Percentiles rank a stretch among this genome's conserved stretches.
phyloP scores from a whole-genome alignment of 2,329 filamentous ascomycete genomes.

The Fusarium heterosporum region DNA sequence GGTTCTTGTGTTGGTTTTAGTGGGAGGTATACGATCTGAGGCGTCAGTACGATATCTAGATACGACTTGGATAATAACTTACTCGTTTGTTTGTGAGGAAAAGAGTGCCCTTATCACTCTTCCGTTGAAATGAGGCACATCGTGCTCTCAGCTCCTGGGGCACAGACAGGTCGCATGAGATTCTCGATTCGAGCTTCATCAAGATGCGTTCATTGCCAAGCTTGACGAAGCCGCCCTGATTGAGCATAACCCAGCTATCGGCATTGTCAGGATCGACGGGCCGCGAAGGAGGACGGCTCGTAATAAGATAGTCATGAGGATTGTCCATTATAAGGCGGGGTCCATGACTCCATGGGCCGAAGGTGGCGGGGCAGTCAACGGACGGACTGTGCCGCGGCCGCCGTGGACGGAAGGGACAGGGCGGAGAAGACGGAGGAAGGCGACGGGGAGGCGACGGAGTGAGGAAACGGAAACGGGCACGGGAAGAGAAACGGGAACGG shows the following conservation, averaged over 20 bases:
- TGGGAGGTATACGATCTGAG: conserved; percentile 88
- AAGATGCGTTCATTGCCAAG: conserved; percentile 86
- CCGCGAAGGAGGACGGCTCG: conserved; percentile 50
- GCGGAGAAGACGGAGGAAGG: conserved; percentile 32
- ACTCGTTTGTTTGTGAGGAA: conserved; percentile 90
- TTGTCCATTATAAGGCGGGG: conserved; percentile 55
- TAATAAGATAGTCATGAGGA: conserved; percentile 57
- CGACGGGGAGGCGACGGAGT: conserved; percentile 32
- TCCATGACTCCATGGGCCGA: conserved; percentile 52
- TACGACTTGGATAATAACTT: conserved; percentile 49
- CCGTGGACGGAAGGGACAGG: conserved; percentile 37
- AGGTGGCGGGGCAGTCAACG: conserved; percentile 46
- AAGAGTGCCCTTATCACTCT: conserved; percentile 79
- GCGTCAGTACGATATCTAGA: conserved; percentile 13
- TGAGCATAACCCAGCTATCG: conserved; percentile 90
- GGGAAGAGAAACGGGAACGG: conserved; percentile 16
- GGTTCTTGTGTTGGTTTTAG: conserved; percentile 70
- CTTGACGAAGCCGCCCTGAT: conserved; percentile 81
- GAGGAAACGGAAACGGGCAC: conserved; percentile 26
- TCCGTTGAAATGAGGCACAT: conserved; percentile 72
- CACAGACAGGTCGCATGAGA: conserved; percentile 79
- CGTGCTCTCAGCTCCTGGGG: conserved; percentile 72
- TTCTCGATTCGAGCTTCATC: conserved; percentile 82
- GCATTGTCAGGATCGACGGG: conserved; percentile 65
- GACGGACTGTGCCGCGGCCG: conserved; percentile 42